Conservation (phyloP, 2,329 filamentous ascomycete species). For the Herpomyces periplanetae region DNA sequence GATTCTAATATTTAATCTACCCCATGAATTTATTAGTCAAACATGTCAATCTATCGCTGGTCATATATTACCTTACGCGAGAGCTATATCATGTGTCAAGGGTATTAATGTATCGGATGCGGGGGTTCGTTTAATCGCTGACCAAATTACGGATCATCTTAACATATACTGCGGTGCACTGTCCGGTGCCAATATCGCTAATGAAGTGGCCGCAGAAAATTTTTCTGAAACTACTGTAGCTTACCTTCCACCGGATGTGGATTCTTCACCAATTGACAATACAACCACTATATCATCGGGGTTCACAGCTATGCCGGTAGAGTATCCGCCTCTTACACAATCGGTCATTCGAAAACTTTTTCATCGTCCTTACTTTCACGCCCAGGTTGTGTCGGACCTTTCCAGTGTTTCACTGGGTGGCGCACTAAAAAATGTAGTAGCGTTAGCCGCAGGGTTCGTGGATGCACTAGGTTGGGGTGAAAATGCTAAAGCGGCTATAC, state of each 20-base stretch:
- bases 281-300: too few species aligned
- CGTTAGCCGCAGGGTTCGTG: constrained; percentile 69
- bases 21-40: constrained; percentile 72
- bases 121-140: constrained; percentile 58
- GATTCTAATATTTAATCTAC: constrained; percentile 77
- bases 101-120: constrained; percentile 68
- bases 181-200: constrained; percentile 80
- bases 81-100: constrained; percentile 91
- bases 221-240: constrained; percentile 91
- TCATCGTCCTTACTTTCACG: constrained; percentile 88
- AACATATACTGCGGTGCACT: constrained; percentile 89
- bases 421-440: constrained; percentile 85
- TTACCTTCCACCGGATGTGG: constrained; percentile 63
- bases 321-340: constrained; percentile 61
- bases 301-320: constrained; percentile 34
- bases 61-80: constrained; percentile 58
- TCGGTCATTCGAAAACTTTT: constrained; percentile 47
- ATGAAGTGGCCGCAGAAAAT: constrained; percentile 72
- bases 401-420: constrained; percentile 78
- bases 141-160: constrained; percentile 60
- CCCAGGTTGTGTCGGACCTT: constrained; percentile 72
- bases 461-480: constrained; percentile 88
- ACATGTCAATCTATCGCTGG: constrained; percentile 52
- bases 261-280: constrained; percentile 38
- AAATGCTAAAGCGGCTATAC: constrained; percentile 92